Base-by-base conservation (phyloP, 78 protist species). In the Dictyostelium purpureum region DNA sequence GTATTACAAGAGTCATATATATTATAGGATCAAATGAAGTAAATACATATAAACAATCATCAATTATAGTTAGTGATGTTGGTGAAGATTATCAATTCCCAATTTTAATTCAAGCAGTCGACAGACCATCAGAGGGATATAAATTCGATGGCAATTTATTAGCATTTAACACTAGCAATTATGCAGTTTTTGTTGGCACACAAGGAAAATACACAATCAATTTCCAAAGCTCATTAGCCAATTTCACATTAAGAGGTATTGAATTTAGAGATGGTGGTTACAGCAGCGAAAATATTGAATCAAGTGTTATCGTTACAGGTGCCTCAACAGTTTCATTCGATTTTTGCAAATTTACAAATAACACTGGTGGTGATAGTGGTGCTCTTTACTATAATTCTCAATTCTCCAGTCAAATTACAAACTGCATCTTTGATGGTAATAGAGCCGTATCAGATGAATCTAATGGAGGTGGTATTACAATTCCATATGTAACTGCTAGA, bases 171-270 rank as follows among this genome's bases (percentile, higher is more conserved):
- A n/a, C n/a, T n/a, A n/a, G n/a, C n/a, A 40, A 2, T 2, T 69
- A 69, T 69, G 76, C 56, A 40, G 33, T 40, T 21, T 40, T 69
- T 40, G 51, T 40, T 69, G 76, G 76, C 6, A 2, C 76, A 67
- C 12, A 0, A 6, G 0, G 31, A 4, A 42, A 67, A 69, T 69
- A 40, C n/a, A 42, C 40, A 18, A 69, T 40, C 24, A 21, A 40
- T 7, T 69, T 42, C 33, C 33, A 18, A 69, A 10, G 52, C 2
- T 21, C 71, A 63, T 63, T 63, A 19, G 33, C 71, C 9, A 38
- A 38, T 14, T 12, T 69, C 7, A 69, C 54, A 40, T 6, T 69
- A 6, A 69, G 52, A 69, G 79, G 79, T 73, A 43, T 73, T 19
- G 24, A 45, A 35, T 73, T 40, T 40, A 73, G 18, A 73, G 28